Conservation (phyloP, 805 yeast species). For the Starmerella tilneyi region DNA sequence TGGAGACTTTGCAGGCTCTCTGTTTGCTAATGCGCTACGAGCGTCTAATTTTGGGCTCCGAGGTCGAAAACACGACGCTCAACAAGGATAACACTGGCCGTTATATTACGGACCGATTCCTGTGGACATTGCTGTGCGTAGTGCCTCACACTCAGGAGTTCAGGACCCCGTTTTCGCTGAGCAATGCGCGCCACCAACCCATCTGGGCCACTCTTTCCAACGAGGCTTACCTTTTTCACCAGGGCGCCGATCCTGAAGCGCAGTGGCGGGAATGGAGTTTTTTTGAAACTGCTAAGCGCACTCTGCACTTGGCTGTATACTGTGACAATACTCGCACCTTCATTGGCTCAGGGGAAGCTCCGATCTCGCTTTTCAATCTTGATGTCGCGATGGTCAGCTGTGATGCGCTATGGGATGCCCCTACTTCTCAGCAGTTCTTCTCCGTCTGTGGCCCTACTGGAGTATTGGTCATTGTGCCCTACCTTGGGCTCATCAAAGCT, state of each 20-base stretch:
- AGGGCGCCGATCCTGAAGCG: conserved; percentile 25
- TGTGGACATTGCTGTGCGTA: conserved; percentile 22
- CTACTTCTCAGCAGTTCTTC: conserved; percentile 25
- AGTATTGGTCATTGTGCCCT: conserved; percentile 26
- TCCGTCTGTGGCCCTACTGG: conserved; percentile 24
- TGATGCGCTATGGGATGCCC: conserved; percentile 28
- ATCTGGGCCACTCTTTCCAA: conserved; percentile 24
- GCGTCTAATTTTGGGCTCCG: conserved; percentile 23
- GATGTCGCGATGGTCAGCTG: conserved; percentile 29
- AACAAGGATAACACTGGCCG: conserved; percentile 12
- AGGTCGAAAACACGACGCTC: conserved; percentile 10
- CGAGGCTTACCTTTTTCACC: conserved; percentile 26
- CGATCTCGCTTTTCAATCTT: conserved; percentile 27
- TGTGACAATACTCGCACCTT: conserved; percentile 25
- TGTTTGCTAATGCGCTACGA: conserved; percentile 28
- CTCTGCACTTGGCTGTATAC: conserved; percentile 26
- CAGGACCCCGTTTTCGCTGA: conserved; percentile 3
- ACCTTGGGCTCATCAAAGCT: conserved; percentile 28
- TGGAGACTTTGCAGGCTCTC: conserved; percentile 29
- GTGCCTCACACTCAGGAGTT: conserved; percentile 21
- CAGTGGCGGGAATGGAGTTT: conserved; percentile 42
- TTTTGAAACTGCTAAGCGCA: conserved; percentile 38
- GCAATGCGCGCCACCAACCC: conserved; percentile 17
- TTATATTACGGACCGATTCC: conserved; percentile 24
- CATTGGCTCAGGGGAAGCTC: conserved; percentile 11